phyloP scores from a whole-genome alignment of 441 rosid genomes.

The Isatis lusitanica region DNA sequence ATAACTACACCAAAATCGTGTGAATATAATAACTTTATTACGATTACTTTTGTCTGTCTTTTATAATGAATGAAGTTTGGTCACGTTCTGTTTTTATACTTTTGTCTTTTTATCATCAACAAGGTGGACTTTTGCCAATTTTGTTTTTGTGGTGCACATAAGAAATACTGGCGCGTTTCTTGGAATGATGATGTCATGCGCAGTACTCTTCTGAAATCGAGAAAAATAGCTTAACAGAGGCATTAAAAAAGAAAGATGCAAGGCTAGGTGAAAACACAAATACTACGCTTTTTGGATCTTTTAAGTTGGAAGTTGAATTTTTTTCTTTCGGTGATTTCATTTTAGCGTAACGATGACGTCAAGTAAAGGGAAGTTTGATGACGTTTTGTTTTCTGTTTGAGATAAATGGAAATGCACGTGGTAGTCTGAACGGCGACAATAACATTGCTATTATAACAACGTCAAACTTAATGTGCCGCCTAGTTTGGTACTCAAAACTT shows the following conservation, averaged over 20 bases:
- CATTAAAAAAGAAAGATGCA: neutral
- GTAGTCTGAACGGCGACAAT: conserved; percentile 12
- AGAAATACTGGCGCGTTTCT: neutral
- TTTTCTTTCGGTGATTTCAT: neutral
- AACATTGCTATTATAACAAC: too few species aligned
- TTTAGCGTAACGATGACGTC: conserved; percentile 21
- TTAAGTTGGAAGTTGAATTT: neutral
- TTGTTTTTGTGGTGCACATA: neutral
- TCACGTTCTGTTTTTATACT: neutral
- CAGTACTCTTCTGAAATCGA: neutral
- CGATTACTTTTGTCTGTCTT: too few species aligned
- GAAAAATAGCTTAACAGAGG: neutral
- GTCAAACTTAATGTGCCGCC: conserved; percentile 14
- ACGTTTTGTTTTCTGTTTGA: neutral
- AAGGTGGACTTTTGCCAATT: conserved; percentile 7
- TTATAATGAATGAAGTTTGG: neutral
- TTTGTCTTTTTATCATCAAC: neutral
- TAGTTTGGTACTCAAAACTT: conserved; percentile 1
- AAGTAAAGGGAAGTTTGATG: neutral
- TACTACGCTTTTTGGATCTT: too few species aligned
- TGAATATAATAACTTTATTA: neutral
- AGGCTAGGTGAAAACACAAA: neutral
- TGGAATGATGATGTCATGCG: neutral
- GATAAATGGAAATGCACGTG: neutral
- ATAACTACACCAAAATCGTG: conserved; percentile 13